Evolutionary conservation across 139 green algal genomes (phyloP).

Genomic region (Closterium sp.): DNA sequence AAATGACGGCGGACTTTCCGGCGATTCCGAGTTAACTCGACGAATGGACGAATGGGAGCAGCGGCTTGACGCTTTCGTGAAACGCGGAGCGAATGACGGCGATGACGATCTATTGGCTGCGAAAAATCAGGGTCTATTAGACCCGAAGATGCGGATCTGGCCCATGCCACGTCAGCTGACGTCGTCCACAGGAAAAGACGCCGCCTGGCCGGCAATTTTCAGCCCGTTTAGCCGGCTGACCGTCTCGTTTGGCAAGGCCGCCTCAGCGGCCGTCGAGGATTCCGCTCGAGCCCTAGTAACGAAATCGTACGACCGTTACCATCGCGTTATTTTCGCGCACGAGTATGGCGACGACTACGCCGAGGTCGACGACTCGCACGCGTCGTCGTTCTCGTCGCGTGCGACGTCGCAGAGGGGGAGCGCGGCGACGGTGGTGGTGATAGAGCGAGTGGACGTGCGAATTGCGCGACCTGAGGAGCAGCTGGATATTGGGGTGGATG

Average conservation of each 20-base stretch:
- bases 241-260: neutral
- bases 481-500: neutral
- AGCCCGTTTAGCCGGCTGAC: neutral
- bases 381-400: neutral
- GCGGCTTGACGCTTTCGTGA: neutral
- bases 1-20: neutral
- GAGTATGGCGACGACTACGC: neutral
- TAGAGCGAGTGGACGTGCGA: neutral
- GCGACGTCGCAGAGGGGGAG: neutral
- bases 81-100: neutral
- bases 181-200: neutral
- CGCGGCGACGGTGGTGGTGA: constrained; percentile 2
- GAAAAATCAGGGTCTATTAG: neutral
- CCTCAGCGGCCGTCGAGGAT: neutral
- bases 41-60: neutral
- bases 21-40: neutral
- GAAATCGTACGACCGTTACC: neutral
- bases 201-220: neutral
- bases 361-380: neutral
- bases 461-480: neutral
- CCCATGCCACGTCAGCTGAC: neutral
- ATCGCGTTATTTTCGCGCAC: neutral
- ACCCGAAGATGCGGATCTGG: neutral
- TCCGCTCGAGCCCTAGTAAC: neutral
- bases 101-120: neutral